Percentiles rank a stretch among this genome's conserved stretches.
phyloP scores from a whole-genome alignment of 2,329 filamentous ascomycete species.

The Niveomyces coronatus region DNA sequence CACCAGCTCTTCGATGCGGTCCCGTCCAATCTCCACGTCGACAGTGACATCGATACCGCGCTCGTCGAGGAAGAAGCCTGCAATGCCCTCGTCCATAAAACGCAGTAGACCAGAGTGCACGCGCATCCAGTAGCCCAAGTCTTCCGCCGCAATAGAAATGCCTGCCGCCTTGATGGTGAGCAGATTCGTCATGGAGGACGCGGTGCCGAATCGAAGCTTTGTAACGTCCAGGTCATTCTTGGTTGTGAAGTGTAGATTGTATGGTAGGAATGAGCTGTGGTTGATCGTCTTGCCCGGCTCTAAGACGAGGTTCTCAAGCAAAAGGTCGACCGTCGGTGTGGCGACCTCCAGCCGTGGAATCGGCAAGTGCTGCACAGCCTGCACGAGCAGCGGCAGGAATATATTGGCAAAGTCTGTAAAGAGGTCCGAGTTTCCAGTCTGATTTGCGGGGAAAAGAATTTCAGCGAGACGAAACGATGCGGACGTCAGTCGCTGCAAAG shows the following conservation, averaged over 20 bases:
- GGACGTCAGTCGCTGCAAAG: constrained; percentile 58
- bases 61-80: constrained; percentile 75
- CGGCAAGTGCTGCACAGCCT: constrained; percentile 74
- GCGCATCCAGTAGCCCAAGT: constrained; percentile 83
- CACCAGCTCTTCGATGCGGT: constrained; percentile 71
- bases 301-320: constrained; percentile 83
- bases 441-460: constrained; percentile 56
- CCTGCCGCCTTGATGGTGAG: constrained; percentile 74
- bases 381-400: constrained; percentile 68
- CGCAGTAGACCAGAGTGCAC: constrained; percentile 66
- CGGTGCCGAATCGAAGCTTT: constrained; percentile 57
- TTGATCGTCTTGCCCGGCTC: constrained; percentile 82
- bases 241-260: constrained; percentile 68
- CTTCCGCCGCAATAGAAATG: constrained; percentile 71
- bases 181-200: constrained; percentile 55
- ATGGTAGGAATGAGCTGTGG: constrained; percentile 79
- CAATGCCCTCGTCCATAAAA: constrained; percentile 73
- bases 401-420: constrained; percentile 41
- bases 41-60: constrained; percentile 78
- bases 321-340: constrained; percentile 70
- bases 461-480: constrained; percentile 58
- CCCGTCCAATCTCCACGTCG: constrained; percentile 72
- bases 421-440: constrained; percentile 15
- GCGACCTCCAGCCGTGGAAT: constrained; percentile 86
- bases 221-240: constrained; percentile 80